Conservation (phyloP, 23 red algal species). For the Gracilariopsis chorda region DNA sequence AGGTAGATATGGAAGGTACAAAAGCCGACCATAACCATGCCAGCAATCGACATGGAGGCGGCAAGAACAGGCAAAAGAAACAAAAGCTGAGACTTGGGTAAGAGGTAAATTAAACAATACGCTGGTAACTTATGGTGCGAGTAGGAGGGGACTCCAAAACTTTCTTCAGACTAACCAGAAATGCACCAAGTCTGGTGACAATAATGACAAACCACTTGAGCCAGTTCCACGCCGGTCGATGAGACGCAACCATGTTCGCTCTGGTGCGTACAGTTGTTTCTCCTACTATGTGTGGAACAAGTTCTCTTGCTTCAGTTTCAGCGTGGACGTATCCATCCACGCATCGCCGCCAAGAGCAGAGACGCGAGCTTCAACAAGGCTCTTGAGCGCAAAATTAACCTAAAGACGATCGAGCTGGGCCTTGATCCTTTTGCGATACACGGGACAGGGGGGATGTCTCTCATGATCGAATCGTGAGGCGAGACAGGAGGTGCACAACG, state of each 20-base stretch:
- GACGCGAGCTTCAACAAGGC: slow-evolving; percentile 43
- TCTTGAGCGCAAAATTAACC: slow-evolving; percentile 64
- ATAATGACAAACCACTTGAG: slow-evolving; percentile 71
- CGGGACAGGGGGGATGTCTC: slow-evolving; percentile 43
- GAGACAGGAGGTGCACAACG: slow-evolving; percentile 52
- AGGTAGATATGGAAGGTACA: too few species aligned
- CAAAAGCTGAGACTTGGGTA: too few species aligned
- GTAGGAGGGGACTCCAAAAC: slow-evolving; percentile 35
- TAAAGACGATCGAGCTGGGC: slow-evolving; percentile 16
- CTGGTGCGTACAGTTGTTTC: neutral
- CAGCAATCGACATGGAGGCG: too few species aligned
- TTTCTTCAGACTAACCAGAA: slow-evolving; percentile 73
- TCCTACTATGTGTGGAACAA: neutral
- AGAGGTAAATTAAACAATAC: slow-evolving; percentile 20
- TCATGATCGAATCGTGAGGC: slow-evolving; percentile 41
- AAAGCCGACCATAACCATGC: too few species aligned
- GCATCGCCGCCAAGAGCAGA: slow-evolving; percentile 3
- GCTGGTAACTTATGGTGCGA: slow-evolving; percentile 37
- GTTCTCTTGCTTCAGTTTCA: slow-evolving; percentile 40
- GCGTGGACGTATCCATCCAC: slow-evolving; percentile 18
- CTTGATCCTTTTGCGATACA: slow-evolving; percentile 54
- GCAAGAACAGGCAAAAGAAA: too few species aligned
- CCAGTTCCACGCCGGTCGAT: slow-evolving; percentile 61
- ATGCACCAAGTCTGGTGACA: slow-evolving; percentile 60
- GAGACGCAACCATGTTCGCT: slow-evolving; percentile 12